A percentile compares a stretch with the other conserved stretches of the same genome.
Evolutionary conservation across 768 basidiomycete species (phyloP).

Genomic region (Psilocybe subaeruginosa): DNA sequence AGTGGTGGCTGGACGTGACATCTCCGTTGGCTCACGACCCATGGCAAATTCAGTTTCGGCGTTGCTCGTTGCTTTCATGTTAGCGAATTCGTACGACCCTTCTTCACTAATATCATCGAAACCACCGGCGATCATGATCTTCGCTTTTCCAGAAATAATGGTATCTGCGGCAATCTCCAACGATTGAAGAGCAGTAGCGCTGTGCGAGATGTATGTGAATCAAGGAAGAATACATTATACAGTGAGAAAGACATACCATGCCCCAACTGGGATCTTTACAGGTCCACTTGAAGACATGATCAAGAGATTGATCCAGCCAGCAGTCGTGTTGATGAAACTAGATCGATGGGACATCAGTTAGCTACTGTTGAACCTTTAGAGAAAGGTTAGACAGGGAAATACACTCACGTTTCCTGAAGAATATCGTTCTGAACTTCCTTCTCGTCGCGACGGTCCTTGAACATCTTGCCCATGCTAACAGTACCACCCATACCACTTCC

Average conservation of each 20-base stretch:
- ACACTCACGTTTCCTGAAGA: constrained; percentile 91
- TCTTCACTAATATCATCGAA: constrained; percentile 99
- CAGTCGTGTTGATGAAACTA: constrained; percentile 98
- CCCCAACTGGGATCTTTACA: constrained; percentile 98
- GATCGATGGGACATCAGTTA: constrained; percentile 4
- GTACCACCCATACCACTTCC: constrained; percentile 99
- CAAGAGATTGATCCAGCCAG: constrained; percentile 96
- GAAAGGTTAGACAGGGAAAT: background rate
- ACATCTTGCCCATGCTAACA: constrained; percentile 91
- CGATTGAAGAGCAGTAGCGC: constrained; percentile 97
- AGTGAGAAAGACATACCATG: constrained; percentile 69
- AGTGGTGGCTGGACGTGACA: constrained; percentile 96
- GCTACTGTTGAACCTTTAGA: background rate
- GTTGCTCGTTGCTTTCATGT: constrained; percentile 99
- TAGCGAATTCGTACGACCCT: constrained; percentile 98
- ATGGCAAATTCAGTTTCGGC: constrained; percentile 97
- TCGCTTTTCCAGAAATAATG: constrained; percentile 93
- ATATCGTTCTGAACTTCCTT: constrained; percentile 98
- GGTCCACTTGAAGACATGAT: constrained; percentile 96
- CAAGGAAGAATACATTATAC: background rate
- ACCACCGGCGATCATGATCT: constrained; percentile 99
- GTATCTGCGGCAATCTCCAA: constrained; percentile 98
- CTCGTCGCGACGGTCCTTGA: constrained; percentile 98
- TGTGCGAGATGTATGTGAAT: constrained; percentile 27
- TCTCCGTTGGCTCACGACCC: constrained; percentile 98